Conservation (phyloP, 2,329 filamentous ascomycete species). For the Trichoderma lentiforme region DNA sequence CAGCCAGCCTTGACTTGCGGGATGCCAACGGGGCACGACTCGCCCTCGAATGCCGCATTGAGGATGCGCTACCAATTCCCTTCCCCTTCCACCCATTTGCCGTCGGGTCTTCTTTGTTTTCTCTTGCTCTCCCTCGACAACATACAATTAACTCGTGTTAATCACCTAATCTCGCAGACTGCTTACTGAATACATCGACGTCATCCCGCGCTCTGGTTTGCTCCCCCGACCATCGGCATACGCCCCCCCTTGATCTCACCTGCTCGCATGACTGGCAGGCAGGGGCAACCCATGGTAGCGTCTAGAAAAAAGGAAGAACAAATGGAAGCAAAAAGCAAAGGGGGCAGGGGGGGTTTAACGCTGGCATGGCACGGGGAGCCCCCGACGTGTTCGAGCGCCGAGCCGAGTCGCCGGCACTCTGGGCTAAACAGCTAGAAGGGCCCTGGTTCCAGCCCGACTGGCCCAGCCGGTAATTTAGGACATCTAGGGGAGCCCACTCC, state of each 20-base stretch:
- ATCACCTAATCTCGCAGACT: not conserved
- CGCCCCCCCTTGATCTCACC: slow-evolving; percentile 11
- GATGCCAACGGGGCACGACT: slow-evolving; percentile 7
- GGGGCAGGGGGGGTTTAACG: not conserved
- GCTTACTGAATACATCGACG: slow-evolving; percentile 6
- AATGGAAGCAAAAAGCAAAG: slow-evolving; percentile 8
- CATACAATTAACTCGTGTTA: not conserved
- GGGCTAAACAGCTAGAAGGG: slow-evolving; percentile 4
- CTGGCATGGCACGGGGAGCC: not conserved
- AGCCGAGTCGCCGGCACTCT: slow-evolving; percentile 14
- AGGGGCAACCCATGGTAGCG: slow-evolving; percentile 7
- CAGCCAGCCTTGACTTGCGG: not conserved
- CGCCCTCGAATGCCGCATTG: slow-evolving; percentile 2
- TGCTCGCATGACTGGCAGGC: slow-evolving; percentile 15
- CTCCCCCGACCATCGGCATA: not conserved
- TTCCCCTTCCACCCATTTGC: not conserved
- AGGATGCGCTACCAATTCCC: not conserved
- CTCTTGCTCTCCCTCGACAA: not conserved
- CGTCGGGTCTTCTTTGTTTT: not conserved
- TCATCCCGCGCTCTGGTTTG: slow-evolving; percentile 15
- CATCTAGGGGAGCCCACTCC: slow-evolving; percentile 6
- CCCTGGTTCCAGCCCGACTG: slow-evolving; percentile 14
- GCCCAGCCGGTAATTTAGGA: slow-evolving; percentile 7
- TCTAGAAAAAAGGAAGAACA: slow-evolving; percentile 16
- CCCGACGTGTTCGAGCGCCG: slow-evolving; percentile 17